Percentiles rank a stretch among this genome's conserved stretches.
phyloP scores from a whole-genome alignment of 2,329 filamentous ascomycete species.

The Claviceps purpurea region DNA sequence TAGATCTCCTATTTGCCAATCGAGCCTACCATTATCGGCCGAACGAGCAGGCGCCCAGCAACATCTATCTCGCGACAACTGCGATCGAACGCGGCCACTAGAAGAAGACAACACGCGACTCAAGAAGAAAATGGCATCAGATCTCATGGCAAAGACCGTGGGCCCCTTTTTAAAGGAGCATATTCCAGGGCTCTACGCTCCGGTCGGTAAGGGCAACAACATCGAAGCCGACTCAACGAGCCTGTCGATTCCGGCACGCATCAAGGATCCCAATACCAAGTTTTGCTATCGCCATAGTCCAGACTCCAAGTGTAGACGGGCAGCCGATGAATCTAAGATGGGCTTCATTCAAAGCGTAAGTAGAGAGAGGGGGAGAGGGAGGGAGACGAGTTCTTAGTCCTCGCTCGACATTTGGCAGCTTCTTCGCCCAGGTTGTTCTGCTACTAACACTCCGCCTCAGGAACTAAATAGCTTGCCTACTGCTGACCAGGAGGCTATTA shows the following conservation, averaged over 20 bases:
- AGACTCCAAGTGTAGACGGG: constrained; percentile 83
- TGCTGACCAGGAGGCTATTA: constrained; percentile 86
- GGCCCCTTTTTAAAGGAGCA: constrained; percentile 83
- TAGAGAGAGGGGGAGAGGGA: constrained; percentile 7
- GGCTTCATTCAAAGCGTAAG: constrained; percentile 77
- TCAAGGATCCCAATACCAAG: constrained; percentile 60
- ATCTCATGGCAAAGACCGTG: constrained; percentile 63
- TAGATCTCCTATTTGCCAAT: neutral
- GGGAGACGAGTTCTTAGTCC: neutral
- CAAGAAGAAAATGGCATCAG: constrained; percentile 46
- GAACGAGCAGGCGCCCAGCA: constrained; percentile 6
- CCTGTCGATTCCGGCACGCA: constrained; percentile 9
- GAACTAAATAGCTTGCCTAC: constrained; percentile 71
- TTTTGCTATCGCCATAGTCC: constrained; percentile 94
- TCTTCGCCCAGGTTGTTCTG: neutral
- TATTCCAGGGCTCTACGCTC: constrained; percentile 79
- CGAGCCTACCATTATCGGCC: constrained; percentile 3
- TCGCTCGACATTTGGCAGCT: neutral
- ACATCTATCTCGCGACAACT: constrained; percentile 28
- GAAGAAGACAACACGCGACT: constrained; percentile 36
- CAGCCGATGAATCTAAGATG: constrained; percentile 94
- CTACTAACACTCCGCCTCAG: constrained; percentile 26
- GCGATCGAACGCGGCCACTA: constrained; percentile 36
- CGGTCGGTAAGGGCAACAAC: constrained; percentile 47
- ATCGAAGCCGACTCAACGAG: constrained; percentile 12